Percentiles rank a stretch among this genome's conserved stretches.
Conservation (phyloP, 148 eudicot genomes). For the Camellia granthamiana region DNA sequence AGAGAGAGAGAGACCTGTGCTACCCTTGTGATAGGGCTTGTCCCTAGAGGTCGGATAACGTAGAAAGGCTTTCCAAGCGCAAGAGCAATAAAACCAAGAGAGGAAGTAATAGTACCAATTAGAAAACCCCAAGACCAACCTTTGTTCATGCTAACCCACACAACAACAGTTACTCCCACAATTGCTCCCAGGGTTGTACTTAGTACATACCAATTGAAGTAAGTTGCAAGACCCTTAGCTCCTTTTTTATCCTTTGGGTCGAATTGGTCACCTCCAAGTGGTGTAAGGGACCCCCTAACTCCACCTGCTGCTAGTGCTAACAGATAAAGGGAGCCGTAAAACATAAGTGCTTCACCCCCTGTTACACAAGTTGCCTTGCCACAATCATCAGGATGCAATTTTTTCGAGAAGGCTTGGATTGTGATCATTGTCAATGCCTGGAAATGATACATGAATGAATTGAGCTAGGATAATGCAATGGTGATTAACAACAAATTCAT, state of each 20-base stretch:
- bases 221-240: slow-evolving; percentile 36
- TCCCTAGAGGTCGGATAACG: slow-evolving; percentile 26
- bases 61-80: slow-evolving; percentile 37
- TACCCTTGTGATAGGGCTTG: slow-evolving; percentile 36
- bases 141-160: slow-evolving; percentile 34
- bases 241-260: slow-evolving; percentile 35
- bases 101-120: slow-evolving; percentile 19
- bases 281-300: slow-evolving; percentile 41
- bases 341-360: slow-evolving; percentile 31
- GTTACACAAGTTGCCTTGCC: slow-evolving; percentile 33
- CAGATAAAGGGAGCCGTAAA: slow-evolving; percentile 35
- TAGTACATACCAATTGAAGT: slow-evolving; percentile 45
- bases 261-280: slow-evolving; percentile 52
- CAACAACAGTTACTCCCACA: slow-evolving; percentile 42
- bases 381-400: slow-evolving; percentile 1
- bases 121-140: slow-evolving; percentile 49
- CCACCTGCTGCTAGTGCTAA: slow-evolving; percentile 45
- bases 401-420: slow-evolving; percentile 36
- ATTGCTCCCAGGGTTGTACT: slow-evolving; percentile 28
- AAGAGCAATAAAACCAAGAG: slow-evolving; percentile 26
- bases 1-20: slow-evolving; percentile 29
- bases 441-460: background rate
- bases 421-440: slow-evolving; percentile 43
- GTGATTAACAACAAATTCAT: no score
- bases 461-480: no score